Evolutionary conservation across 139 green algal species (phyloP), one percentile per base, ranked within the genome.

Genomic region (Chlamydomonas sp.): DNA sequence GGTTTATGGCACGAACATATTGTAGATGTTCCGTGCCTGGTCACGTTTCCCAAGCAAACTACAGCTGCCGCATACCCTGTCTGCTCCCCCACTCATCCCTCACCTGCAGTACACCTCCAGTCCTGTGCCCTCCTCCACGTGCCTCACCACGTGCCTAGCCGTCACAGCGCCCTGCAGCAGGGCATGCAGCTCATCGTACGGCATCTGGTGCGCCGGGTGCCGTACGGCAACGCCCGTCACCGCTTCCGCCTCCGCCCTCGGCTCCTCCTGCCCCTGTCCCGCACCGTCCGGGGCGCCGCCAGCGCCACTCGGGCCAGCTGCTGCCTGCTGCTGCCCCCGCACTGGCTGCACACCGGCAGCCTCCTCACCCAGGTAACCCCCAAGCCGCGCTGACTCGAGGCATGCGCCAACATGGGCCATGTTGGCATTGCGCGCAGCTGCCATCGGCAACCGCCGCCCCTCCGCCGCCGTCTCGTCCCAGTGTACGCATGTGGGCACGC

Each of bases 71-170:
- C 31, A 49, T 49, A 49, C 31, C 31, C 31, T 49, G 31, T 49
- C 31, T 49, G 31, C 31, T 49, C 31, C 31, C 31, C 31, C 31
- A 49, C 31, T 49, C 31, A 6, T 77, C n/a, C 1, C 5, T 2
- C 18, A 83, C 78, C 57, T 72, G 85, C 91, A 93, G 83, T 75
- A 91, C 2, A 93, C 68, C 75, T 93, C 74, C 15, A 92, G 79
- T 18, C 83, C 86, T 1, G 64, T 85, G 57, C 18, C 68, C 63
- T 63, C 6, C 6, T 90, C 80, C 58, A 79, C 68, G 2, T n/a
- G 79, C 1, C 78, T 17, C 49, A 91, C 80, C 73, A 92, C 86
- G 9, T 20, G 8, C 7, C 90, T 86, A 9, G 78, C 64, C 4
- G 18, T 60, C 1, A 91, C 90, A 12, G 71, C 83, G 20, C 59